These are phyloP conservation scores for Psophocarpus tetragonolobus DNA, from an alignment of 306 rosid species.

Conservation along the genomic window DNA sequence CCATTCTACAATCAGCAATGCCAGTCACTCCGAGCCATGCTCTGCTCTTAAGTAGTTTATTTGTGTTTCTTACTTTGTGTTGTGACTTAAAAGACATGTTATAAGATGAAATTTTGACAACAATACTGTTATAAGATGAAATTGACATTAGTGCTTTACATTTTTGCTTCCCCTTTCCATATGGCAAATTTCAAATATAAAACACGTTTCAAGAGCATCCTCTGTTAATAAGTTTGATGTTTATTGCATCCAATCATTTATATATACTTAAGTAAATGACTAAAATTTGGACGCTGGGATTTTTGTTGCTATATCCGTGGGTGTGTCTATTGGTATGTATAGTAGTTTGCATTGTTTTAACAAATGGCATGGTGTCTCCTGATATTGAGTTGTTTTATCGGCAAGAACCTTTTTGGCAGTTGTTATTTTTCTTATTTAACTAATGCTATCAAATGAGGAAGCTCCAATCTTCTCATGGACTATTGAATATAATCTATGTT, in stretches of 20 bases:
- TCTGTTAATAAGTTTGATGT: background rate
- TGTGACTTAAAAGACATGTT: no score
- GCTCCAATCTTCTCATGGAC: background rate
- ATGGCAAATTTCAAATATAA: background rate
- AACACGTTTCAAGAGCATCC: conserved; percentile 8
- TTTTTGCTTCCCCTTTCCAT: background rate
- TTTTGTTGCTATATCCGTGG: background rate
- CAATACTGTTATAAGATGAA: background rate
- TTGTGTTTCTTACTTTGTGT: background rate
- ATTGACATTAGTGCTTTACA: background rate
- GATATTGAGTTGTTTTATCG: background rate
- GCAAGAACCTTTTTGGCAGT: background rate
- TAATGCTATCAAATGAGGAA: conserved; percentile 1
- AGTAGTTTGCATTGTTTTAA: background rate
- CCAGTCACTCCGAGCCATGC: background rate
- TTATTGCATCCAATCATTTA: background rate
- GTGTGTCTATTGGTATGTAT: background rate
- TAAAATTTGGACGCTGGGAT: background rate
- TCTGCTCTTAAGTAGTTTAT: background rate
- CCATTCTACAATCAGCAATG: background rate
- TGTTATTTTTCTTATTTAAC: conserved; percentile 10
- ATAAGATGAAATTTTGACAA: background rate
- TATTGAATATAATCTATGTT: background rate
- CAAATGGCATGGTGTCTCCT: conserved; percentile 8
- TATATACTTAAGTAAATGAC: background rate